These are phyloP conservation scores for Castanea mollissima DNA, from an alignment of 306 rosid species.

Conservation along the genomic window DNA sequence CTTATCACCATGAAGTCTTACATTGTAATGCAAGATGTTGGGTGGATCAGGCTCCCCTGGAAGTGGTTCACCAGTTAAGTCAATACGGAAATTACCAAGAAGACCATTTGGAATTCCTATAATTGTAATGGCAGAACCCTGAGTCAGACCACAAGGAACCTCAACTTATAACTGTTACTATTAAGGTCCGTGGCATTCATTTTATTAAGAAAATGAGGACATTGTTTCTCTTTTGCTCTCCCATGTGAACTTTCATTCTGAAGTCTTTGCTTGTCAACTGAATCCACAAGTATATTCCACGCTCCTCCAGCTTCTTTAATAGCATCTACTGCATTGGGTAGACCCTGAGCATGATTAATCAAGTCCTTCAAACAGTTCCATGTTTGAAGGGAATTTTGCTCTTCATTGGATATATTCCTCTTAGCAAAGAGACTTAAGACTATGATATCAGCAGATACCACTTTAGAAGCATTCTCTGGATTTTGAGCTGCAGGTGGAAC, in stretches of 20 bases:
- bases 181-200: constrained; percentile 66
- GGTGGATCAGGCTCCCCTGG: constrained; percentile 99
- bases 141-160: constrained; percentile 94
- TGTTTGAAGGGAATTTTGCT: constrained; percentile 63
- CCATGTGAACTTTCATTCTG: constrained; percentile 53
- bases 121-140: constrained; percentile 88
- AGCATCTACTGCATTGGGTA: constrained; percentile 91
- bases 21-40: constrained; percentile 89
- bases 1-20: constrained; percentile 93
- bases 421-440: constrained; percentile 61
- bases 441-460: constrained; percentile 55
- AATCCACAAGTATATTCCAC: constrained; percentile 74
- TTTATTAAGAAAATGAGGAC: constrained; percentile 86
- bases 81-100: constrained; percentile 82
- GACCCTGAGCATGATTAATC: constrained; percentile 63
- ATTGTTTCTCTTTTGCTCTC: constrained; percentile 76
- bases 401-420: constrained; percentile 63
- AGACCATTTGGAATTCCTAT: constrained; percentile 89
- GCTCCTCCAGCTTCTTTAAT: constrained; percentile 86
- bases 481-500: constrained; percentile 63
- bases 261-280: constrained; percentile 58
- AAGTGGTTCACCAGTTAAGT: constrained; percentile 86
- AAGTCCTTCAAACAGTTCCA: constrained; percentile 80
- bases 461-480: constrained; percentile 61
- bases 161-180: constrained; percentile 54